Percentiles rank a stretch among this genome's conserved stretches.
Evolutionary conservation across 768 basidiomycete species (phyloP).

Genomic region (Serendipita sp.): DNA sequence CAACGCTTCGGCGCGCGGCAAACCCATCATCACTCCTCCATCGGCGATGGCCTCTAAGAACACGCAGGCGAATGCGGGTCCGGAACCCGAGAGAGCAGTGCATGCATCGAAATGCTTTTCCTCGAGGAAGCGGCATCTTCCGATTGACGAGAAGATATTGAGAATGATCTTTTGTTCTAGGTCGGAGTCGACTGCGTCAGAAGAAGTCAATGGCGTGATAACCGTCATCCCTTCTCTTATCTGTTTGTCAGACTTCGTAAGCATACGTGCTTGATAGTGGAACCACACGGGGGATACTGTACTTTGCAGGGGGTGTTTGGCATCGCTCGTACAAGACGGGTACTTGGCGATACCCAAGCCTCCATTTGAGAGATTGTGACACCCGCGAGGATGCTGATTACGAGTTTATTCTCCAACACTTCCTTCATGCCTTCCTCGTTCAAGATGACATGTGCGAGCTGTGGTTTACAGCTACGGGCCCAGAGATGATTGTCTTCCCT

Average conservation of each 20-base stretch:
- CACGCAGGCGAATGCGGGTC: constrained; percentile 92
- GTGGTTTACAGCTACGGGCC: constrained; percentile 72
- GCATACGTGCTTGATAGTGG: not conserved
- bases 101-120: constrained; percentile 99
- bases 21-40: constrained; percentile 99
- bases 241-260: constrained; percentile 27
- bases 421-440: constrained; percentile 59
- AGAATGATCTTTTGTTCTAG: constrained; percentile 59
- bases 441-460: constrained; percentile 64
- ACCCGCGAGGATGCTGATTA: constrained; percentile 97
- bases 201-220: constrained; percentile 42
- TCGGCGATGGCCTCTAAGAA: constrained; percentile 98
- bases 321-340: constrained; percentile 88
- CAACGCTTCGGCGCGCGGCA: constrained; percentile 83
- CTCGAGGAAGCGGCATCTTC: constrained; percentile 87
- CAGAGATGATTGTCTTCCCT: too few species aligned
- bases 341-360: constrained; percentile 57
- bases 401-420: constrained; percentile 74
- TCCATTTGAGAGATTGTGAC: constrained; percentile 73
- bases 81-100: constrained; percentile 89
- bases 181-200: constrained; percentile 24
- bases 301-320: constrained; percentile 97
- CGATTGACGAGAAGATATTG: constrained; percentile 94
- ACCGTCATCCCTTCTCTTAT: constrained; percentile 99
- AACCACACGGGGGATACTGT: constrained; percentile 14